Percentiles rank a stretch among this genome's conserved stretches.
These are phyloP conservation scores for Isabelozyma rhagii DNA, from an alignment of 805 yeast genomes.

Conservation along the genomic window DNA sequence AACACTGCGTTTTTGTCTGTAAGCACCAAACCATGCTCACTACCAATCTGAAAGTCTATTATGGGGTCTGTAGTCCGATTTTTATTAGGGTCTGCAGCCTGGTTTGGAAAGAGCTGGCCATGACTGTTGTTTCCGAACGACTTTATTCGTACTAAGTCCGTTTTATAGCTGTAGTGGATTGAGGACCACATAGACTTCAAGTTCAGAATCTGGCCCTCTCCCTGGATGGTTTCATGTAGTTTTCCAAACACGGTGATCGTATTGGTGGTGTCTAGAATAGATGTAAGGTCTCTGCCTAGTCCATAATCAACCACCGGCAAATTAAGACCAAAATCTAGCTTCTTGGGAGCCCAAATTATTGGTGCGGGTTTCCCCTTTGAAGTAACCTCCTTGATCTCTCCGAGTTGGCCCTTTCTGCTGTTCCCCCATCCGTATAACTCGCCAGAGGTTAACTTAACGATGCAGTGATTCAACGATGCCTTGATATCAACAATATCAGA, in stretches of 20 bases:
- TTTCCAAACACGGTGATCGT: constrained; percentile 16
- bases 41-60: constrained; percentile 47
- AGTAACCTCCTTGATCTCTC: constrained; percentile 5
- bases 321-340: constrained; percentile 8
- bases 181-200: constrained; percentile 74
- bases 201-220: not conserved
- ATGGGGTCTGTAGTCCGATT: not conserved
- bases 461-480: constrained; percentile 47
- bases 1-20: constrained; percentile 33
- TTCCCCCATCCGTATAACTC: constrained; percentile 65
- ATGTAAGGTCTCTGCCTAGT: constrained; percentile 61
- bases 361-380: constrained; percentile 11
- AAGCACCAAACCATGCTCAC: constrained; percentile 76
- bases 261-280: constrained; percentile 21
- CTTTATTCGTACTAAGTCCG: constrained; percentile 12
- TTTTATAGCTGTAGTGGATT: constrained; percentile 42
- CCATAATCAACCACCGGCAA: constrained; percentile 13
- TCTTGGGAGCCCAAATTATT: constrained; percentile 20
- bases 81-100: constrained; percentile 8
- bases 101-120: constrained; percentile 50
- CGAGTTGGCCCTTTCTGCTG: constrained; percentile 58
- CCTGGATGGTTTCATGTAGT: constrained; percentile 1
- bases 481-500: constrained; percentile 8
- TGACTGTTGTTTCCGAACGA: constrained; percentile 78
- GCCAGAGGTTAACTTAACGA: constrained; percentile 39